Conservation (phyloP, 106 monocot genomes). For the Acanthochlamys bracteata region DNA sequence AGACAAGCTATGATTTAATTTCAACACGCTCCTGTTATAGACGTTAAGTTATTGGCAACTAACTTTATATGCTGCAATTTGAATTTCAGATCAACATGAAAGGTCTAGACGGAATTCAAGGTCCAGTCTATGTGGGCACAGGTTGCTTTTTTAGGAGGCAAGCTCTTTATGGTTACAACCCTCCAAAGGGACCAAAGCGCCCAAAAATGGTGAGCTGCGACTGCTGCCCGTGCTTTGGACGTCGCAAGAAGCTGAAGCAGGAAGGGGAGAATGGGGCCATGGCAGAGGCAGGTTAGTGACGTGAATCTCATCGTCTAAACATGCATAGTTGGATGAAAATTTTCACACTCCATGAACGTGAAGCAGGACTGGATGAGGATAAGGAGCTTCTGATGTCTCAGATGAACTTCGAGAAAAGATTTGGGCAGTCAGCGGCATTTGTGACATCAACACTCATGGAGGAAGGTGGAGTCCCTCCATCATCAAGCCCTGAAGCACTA, state of each 20-base stretch:
- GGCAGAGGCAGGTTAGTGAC: conserved; percentile 24
- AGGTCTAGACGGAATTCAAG: conserved; percentile 93
- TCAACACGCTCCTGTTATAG: background rate
- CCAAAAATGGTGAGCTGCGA: conserved; percentile 95
- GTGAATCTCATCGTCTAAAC: background rate
- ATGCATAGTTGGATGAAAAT: background rate
- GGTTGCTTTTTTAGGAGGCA: conserved; percentile 88
- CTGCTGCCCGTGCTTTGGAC: conserved; percentile 89
- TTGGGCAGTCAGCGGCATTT: conserved; percentile 86
- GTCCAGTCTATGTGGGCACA: conserved; percentile 92
- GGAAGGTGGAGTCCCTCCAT: conserved; percentile 86
- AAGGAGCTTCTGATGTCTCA: conserved; percentile 63
- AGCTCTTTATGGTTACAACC: conserved; percentile 86
- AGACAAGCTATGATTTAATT: conserved; percentile 2
- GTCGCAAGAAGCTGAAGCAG: conserved; percentile 56
- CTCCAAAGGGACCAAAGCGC: conserved; percentile 79
- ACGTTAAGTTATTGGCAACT: background rate
- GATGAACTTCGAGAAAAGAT: conserved; percentile 95
- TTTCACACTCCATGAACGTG: background rate
- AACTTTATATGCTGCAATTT: background rate
- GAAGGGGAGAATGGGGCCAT: conserved; percentile 18
- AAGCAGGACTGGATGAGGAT: conserved; percentile 56
- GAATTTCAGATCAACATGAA: conserved; percentile 90
- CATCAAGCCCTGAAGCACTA: conserved; percentile 77
- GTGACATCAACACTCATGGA: conserved; percentile 97